A percentile compares a stretch with the other conserved stretches of the same genome.
Evolutionary conservation across 2,329 filamentous ascomycete genomes (phyloP).

Genomic region (Alternaria rosae): DNA sequence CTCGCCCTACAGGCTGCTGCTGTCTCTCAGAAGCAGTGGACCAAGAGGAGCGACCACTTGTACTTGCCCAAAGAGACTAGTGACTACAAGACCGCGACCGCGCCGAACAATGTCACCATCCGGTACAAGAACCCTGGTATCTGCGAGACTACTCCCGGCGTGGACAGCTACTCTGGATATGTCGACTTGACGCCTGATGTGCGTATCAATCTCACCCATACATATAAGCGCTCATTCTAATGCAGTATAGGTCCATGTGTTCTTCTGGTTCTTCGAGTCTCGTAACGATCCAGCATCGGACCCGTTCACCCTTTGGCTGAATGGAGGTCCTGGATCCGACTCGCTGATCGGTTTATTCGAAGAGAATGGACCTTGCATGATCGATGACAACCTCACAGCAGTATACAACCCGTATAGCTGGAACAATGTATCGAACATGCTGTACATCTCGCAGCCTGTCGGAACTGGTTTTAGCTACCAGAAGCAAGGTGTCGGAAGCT

Average conservation of each 20-base stretch:
- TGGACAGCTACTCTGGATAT: slow-evolving; percentile 57
- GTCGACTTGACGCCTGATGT: slow-evolving; percentile 47
- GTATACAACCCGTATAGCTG: slow-evolving; percentile 65
- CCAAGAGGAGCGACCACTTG: slow-evolving; percentile 25
- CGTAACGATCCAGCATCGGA: slow-evolving; percentile 56
- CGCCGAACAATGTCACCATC: slow-evolving; percentile 56
- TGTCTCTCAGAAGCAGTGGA: slow-evolving; percentile 30
- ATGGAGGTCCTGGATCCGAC: slow-evolving; percentile 60
- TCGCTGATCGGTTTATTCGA: slow-evolving; percentile 64
- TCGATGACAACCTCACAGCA: slow-evolving; percentile 28
- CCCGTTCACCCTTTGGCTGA: slow-evolving; percentile 61
- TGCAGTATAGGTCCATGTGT: slow-evolving; percentile 42
- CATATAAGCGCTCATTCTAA: background rate
- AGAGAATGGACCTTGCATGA: slow-evolving; percentile 31
- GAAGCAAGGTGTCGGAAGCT: slow-evolving; percentile 25
- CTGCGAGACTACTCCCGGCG: slow-evolving; percentile 62
- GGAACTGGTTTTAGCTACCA: slow-evolving; percentile 63
- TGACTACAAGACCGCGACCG: slow-evolving; percentile 55
- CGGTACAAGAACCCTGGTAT: slow-evolving; percentile 62
- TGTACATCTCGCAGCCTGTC: slow-evolving; percentile 69
- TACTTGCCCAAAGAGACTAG: slow-evolving; percentile 50
- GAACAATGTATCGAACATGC: slow-evolving; percentile 66
- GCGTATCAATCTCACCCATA: background rate
- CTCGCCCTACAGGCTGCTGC: slow-evolving; percentile 23
- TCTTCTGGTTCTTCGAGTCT: slow-evolving; percentile 62